Evolutionary conservation across 2,329 filamentous ascomycete genomes (phyloP).

Genomic region (Fulvia fulva): DNA sequence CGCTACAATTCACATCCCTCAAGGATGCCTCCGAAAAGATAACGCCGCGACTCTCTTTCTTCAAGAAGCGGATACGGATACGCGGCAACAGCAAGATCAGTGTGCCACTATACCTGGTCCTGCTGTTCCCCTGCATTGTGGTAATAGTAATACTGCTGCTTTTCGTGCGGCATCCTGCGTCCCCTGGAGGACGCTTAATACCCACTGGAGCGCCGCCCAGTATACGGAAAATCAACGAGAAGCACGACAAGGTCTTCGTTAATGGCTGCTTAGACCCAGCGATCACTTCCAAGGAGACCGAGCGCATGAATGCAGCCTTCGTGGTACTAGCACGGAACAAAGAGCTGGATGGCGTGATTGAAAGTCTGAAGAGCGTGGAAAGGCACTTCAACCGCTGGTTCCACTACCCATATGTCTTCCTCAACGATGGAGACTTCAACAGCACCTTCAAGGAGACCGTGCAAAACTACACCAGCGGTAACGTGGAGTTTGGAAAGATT

Average conservation of each 20-base stretch:
- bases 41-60: conserved; percentile 66
- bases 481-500: conserved; percentile 92
- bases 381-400: conserved; percentile 99
- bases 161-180: conserved; percentile 82
- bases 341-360: conserved; percentile 90
- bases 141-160: conserved; percentile 86
- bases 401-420: conserved; percentile 95
- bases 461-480: conserved; percentile 79
- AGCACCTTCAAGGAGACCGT: conserved; percentile 86
- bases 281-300: conserved; percentile 65
- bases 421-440: conserved; percentile 97
- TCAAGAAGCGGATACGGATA: conserved; percentile 80
- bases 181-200: conserved; percentile 76
- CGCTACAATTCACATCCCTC: conserved; percentile 34
- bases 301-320: conserved; percentile 89
- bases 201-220: conserved; percentile 82
- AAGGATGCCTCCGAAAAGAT: conserved; percentile 40
- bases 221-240: conserved; percentile 90
- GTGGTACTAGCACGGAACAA: conserved; percentile 95
- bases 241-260: conserved; percentile 94
- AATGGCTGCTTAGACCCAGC: conserved; percentile 74
- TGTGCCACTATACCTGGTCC: conserved; percentile 84
- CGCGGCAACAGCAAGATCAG: conserved; percentile 89
- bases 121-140: conserved; percentile 88
- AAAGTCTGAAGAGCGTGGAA: conserved; percentile 96